A percentile compares a stretch with the other conserved stretches of the same genome.
These are phyloP conservation scores for Suillus paluster DNA, from an alignment of 768 basidiomycete species.

Conservation along the genomic window DNA sequence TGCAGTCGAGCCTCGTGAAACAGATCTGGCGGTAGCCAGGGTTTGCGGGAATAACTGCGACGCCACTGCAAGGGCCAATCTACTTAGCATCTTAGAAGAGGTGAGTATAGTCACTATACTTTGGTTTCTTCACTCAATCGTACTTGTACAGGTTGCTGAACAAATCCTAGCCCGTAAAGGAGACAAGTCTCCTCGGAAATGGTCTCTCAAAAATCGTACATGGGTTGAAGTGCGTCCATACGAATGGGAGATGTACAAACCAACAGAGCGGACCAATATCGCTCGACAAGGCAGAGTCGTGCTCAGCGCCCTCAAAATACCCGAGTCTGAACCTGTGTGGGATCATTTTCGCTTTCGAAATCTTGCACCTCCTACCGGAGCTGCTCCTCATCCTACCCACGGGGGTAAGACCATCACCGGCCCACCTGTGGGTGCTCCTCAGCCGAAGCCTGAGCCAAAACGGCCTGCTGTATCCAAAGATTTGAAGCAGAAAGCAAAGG, in stretches of 20 bases:
- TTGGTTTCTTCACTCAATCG: background rate
- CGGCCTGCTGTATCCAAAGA: slow-evolving; percentile 51
- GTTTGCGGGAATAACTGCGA: slow-evolving; percentile 49
- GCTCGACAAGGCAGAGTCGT: slow-evolving; percentile 54
- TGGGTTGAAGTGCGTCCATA: slow-evolving; percentile 77
- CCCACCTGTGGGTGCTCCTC: slow-evolving; percentile 15
- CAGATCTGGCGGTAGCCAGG: slow-evolving; percentile 41
- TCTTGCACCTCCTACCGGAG: slow-evolving; percentile 17
- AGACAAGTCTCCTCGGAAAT: slow-evolving; percentile 45
- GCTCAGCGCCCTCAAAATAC: slow-evolving; percentile 55
- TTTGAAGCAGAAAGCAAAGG: slow-evolving; percentile 44
- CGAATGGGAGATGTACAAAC: slow-evolving; percentile 57
- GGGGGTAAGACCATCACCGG: slow-evolving; percentile 11
- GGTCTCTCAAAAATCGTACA: slow-evolving; percentile 56
- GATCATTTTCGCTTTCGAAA: slow-evolving; percentile 47
- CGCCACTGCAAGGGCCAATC: slow-evolving; percentile 41
- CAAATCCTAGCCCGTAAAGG: slow-evolving; percentile 39
- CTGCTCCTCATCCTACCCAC: slow-evolving; percentile 15
- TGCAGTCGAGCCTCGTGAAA: slow-evolving; percentile 52
- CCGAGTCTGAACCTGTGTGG: slow-evolving; percentile 68
- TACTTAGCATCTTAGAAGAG: slow-evolving; percentile 54
- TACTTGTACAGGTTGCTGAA: slow-evolving; percentile 53
- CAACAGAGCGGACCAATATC: slow-evolving; percentile 52
- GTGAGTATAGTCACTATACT: slow-evolving; percentile 35
- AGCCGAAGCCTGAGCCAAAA: slow-evolving; percentile 41